Evolutionary conservation across 768 basidiomycete species (phyloP).

Genomic region (Kwoniella newhampshirensis): DNA sequence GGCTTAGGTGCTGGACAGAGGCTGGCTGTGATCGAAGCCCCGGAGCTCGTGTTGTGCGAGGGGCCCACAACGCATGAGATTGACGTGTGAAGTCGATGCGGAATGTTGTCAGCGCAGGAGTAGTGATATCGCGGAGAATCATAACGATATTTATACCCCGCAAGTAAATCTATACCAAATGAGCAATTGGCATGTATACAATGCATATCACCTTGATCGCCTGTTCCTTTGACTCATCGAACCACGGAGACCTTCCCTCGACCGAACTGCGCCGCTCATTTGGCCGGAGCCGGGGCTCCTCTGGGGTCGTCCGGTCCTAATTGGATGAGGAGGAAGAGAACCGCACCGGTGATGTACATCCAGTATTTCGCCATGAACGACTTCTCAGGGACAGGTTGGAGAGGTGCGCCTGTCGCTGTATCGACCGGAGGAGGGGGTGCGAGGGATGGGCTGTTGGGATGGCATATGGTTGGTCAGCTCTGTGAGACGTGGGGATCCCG

Average conservation of each 20-base stretch:
- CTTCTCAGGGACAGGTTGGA: slow-evolving; percentile 64
- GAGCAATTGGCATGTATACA: background rate
- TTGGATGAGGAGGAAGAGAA: slow-evolving; percentile 56
- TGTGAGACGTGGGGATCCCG: background rate
- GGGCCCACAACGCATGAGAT: no score
- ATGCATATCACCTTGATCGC: background rate
- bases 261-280: background rate
- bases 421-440: slow-evolving; percentile 31
- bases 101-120: no score
- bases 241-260: no score
- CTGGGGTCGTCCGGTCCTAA: slow-evolving; percentile 29
- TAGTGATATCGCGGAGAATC: no score
- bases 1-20: no score
- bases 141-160: no score
- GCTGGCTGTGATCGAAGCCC: no score
- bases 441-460: slow-evolving; percentile 14
- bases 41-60: no score
- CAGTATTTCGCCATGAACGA: slow-evolving; percentile 86
- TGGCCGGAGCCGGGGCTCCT: slow-evolving; percentile 2
- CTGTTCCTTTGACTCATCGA: background rate
- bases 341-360: slow-evolving; percentile 69
- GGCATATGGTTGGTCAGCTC: background rate
- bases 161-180: background rate
- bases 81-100: no score
- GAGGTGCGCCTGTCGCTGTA: slow-evolving; percentile 27